These are phyloP conservation scores for Aspergillus hancockii DNA, from an alignment of 495 filamentous ascomycete species.

Conservation along the genomic window DNA sequence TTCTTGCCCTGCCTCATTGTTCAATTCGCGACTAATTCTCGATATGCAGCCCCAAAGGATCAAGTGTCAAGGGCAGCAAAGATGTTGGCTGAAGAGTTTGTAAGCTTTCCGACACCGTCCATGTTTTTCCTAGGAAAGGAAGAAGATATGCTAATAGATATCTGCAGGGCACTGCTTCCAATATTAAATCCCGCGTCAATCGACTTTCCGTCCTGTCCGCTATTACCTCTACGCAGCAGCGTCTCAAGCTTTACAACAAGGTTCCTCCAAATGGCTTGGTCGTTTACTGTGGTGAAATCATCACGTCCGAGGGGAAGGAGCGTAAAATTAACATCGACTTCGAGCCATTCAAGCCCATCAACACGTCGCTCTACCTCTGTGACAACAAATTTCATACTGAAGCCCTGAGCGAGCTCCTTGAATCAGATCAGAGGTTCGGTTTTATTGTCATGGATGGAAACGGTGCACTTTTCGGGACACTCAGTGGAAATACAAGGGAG, in stretches of 20 bases:
- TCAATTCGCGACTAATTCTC: constrained; percentile 23
- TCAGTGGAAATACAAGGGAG: constrained; percentile 95
- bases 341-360: constrained; percentile 99
- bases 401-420: constrained; percentile 90
- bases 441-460: constrained; percentile 99
- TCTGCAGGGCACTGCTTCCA: constrained; percentile 85
- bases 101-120: constrained; percentile 45
- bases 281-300: constrained; percentile 99
- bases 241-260: constrained; percentile 97
- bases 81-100: constrained; percentile 99
- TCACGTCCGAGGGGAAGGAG: constrained; percentile 97
- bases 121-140: constrained; percentile 26
- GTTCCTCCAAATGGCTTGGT: constrained; percentile 96
- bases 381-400: constrained; percentile 99
- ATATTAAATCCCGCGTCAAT: constrained; percentile 99
- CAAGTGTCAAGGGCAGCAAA: constrained; percentile 94
- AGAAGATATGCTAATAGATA: constrained; percentile 4
- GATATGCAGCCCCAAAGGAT: constrained; percentile 80
- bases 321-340: constrained; percentile 99
- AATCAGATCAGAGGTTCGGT: constrained; percentile 98
- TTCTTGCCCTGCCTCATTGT: constrained; percentile 14
- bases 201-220: constrained; percentile 95
- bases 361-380: constrained; percentile 97
- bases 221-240: constrained; percentile 98
- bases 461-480: constrained; percentile 91